Conservation (phyloP, 2,329 filamentous ascomycete species). For the Penicillium sp. region DNA sequence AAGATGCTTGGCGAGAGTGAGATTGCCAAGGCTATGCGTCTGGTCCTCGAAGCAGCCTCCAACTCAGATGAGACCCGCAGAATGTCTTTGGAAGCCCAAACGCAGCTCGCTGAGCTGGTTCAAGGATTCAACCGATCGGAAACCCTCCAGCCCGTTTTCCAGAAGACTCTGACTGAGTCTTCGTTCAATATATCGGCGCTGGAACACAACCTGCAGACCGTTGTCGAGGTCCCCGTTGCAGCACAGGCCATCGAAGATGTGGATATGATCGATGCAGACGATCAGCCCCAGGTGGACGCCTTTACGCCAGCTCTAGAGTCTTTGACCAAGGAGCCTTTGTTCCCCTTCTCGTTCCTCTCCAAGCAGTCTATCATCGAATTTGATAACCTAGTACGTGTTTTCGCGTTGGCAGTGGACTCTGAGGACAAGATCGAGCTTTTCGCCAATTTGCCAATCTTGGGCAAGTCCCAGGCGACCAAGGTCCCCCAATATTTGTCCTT, state of each 20-base stretch:
- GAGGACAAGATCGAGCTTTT: constrained; percentile 35
- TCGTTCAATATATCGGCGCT: constrained; percentile 71
- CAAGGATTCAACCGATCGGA: constrained; percentile 63
- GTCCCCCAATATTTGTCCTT: constrained; percentile 71
- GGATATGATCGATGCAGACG: constrained; percentile 48
- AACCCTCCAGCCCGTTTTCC: constrained; percentile 61
- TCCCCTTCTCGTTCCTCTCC: constrained; percentile 40
- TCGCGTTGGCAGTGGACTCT: constrained; percentile 35
- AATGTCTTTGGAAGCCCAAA: constrained; percentile 51
- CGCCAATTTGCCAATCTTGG: constrained; percentile 38
- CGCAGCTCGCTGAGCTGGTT: constrained; percentile 64
- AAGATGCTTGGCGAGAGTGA: constrained; percentile 33
- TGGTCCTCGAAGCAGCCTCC: constrained; percentile 35
- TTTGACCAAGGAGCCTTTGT: constrained; percentile 28
- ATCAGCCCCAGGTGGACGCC: constrained; percentile 26
- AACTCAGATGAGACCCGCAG: constrained; percentile 48
- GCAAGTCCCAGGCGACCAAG: constrained; percentile 48
- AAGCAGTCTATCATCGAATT: constrained; percentile 35
- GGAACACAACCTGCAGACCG: constrained; percentile 70
- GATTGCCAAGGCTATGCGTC: constrained; percentile 30
- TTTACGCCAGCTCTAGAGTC: constrained; percentile 36
- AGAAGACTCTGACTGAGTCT: constrained; percentile 63
- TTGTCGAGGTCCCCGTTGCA: constrained; percentile 59
- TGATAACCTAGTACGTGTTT: constrained; percentile 38
- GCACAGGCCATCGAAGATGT: constrained; percentile 52